Base-by-base conservation (phyloP, 768 basidiomycete genomes). In the Tricholoma furcatifolium region DNA sequence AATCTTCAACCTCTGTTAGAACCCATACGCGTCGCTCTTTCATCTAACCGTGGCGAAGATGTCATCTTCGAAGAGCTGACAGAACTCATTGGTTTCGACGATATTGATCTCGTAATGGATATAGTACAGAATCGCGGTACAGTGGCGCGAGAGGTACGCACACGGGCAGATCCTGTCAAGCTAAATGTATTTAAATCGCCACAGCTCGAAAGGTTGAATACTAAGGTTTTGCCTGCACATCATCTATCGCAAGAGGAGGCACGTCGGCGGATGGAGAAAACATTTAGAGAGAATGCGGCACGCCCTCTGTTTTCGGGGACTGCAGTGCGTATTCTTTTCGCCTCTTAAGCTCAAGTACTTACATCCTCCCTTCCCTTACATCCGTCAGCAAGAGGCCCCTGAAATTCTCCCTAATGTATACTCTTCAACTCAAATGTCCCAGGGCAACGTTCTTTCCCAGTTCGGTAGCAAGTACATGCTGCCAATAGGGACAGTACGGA, bases 351-450 rank as follows among this genome's bases (percentile, higher is more conserved):
- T 7, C 14, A 10, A 35, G 21, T 20, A 6, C 21, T 27, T 31
- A 20, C 46, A 21, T 35, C 50, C 38, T 36, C 3, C 6, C n/a
- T 18, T 38, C 39, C 10, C 41, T 46, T 14, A 41, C 49, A 47
- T 43, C 7, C 15, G 41, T 21, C 60, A 87, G 84, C 70, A 77
- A 60, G 70, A 75, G 40, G 73, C 72, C 3, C 74, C 81, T 2
- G 86, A 91, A 64, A 65, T 80, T 34, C 79, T 91, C 15, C 97
- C 97, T 0, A 86, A 98, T 72, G 88, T 99, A 10, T 99, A 96
- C 66, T 85, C 88, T 8, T 83, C 93, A 4, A 74, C 80, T 20
- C 70, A 75, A 3, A 70, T 79, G 41, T 65, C 67, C 4, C 79
- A 85, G 57, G 83, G 88, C 2, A 85, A 81, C 60, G 71, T 85